Base-by-base conservation (phyloP, 2,329 filamentous ascomycete species). In the Fusarium brachygibbosum region DNA sequence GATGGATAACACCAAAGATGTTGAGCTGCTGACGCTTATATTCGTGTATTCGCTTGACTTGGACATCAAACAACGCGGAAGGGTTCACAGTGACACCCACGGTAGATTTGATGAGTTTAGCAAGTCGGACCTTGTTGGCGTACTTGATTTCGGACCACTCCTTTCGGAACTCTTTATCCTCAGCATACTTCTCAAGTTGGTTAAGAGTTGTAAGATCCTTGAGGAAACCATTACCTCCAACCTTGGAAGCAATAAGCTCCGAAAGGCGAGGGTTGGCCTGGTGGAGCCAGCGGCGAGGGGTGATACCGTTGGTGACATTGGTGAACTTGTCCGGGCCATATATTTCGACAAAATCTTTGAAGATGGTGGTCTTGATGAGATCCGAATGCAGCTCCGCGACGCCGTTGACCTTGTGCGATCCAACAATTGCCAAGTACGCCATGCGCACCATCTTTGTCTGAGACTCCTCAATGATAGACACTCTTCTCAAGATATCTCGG, bases 21-120 rank as follows among this genome's bases (percentile, higher is more conserved):
- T 99, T 99, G 79, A 99, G 90, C 82, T 99, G 96, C 82, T 99
- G 95, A 63, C 94, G 92, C 87, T 99, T 99, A 84, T 99, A 99
- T 81, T 99, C 96, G 81, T 99, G 96, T 72, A 99, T 99, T 76
- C 96, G 92, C 87, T 99, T 99, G 75, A 99, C 96, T 78, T 99
- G 96, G 13, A 99, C 92, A 77, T 99, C 96, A 74, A 99, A 99
- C 19, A 99, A 86, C 0, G 95, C 88, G 12, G 91, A 83, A 0
- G 96, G 95, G 79, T 97, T 96, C 78, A 99, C 93, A 6, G 86
- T 89, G 58, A 97, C 87, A 31, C 91, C 91, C 3, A 90, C 93
- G 8, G 91, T 90, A 31, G 88, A 85, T 83, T 96, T 93, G 83
- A 99, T 98, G 80, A 96, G 93, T 79, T 94, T 92, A 44, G 96